phyloP scores from a whole-genome alignment of 345 rosid species.

The Aegle marmelos region DNA sequence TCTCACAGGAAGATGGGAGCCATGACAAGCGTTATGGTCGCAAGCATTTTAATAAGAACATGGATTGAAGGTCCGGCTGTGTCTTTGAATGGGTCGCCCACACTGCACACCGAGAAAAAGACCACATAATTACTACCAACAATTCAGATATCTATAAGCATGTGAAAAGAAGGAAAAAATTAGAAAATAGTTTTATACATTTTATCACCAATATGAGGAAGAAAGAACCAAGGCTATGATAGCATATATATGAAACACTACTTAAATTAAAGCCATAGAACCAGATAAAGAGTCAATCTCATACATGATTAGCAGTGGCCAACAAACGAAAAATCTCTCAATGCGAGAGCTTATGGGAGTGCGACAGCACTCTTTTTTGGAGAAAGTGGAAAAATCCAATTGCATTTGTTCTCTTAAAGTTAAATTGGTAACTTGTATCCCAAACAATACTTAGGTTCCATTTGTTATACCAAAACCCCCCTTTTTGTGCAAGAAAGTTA shows the following conservation, averaged over 20 bases:
- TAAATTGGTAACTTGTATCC: not conserved
- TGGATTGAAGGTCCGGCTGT: constrained; percentile 97
- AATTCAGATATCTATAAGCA: not conserved
- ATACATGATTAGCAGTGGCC: too few relatives aligned
- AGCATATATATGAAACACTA: too few relatives aligned
- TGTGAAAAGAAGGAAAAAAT: too few relatives aligned
- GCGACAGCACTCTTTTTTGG: too few relatives aligned
- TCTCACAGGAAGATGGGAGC: constrained; percentile 81
- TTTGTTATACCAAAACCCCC: not conserved
- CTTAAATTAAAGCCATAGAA: too few relatives aligned
- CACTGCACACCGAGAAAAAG: constrained; percentile 52
- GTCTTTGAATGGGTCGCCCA: constrained; percentile 98
- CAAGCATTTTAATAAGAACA: constrained; percentile 84
- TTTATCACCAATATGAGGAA: not conserved
- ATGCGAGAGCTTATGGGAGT: too few relatives aligned
- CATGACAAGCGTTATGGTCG: constrained; percentile 95
- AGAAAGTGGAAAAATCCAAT: not conserved
- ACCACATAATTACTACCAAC: not conserved
- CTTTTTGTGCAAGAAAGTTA: too few relatives aligned
- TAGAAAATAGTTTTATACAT: too few relatives aligned
- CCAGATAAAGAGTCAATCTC: too few relatives aligned
- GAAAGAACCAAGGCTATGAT: not conserved
- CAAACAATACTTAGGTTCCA: not conserved
- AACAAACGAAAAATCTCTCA: too few relatives aligned
- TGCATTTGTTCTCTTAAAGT: not conserved